phyloP scores from a whole-genome alignment of 1,284 basidiomycete species.

The Singerocomus inundabilis region DNA sequence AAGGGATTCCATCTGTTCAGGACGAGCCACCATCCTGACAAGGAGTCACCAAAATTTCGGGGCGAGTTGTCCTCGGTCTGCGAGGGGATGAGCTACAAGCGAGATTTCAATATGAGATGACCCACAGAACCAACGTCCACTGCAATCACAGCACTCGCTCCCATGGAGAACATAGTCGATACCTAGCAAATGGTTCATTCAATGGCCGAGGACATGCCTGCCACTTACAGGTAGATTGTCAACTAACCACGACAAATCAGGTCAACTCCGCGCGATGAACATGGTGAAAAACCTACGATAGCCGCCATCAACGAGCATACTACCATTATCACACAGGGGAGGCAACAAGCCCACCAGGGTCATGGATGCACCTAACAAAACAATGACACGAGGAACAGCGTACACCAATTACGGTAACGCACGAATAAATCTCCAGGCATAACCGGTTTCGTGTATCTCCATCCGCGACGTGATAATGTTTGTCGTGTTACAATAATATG shows the following conservation, averaged over 20 bases:
- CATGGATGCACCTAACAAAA: slow-evolving; percentile 84
- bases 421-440: slow-evolving; percentile 90
- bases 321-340: slow-evolving; percentile 92
- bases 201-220: not conserved
- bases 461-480: slow-evolving; percentile 96
- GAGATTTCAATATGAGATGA: slow-evolving; percentile 10
- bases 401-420: slow-evolving; percentile 26
- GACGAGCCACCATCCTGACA: slow-evolving; percentile 97
- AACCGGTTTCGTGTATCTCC: slow-evolving; percentile 97
- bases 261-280: not conserved
- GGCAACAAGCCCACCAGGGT: slow-evolving; percentile 94
- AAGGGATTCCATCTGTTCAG: slow-evolving; percentile 94
- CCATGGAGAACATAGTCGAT: slow-evolving; percentile 89
- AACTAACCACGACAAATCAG: slow-evolving; percentile 44
- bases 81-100: not conserved
- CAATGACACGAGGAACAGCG: not conserved
- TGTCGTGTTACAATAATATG: slow-evolving; percentile 98
- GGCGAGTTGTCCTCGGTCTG: slow-evolving; percentile 94
- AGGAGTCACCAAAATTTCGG: slow-evolving; percentile 89
- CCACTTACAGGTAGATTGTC: slow-evolving; percentile 82
- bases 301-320: slow-evolving; percentile 92
- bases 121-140: slow-evolving; percentile 90
- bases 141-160: slow-evolving; percentile 91
- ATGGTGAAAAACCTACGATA: slow-evolving; percentile 61
- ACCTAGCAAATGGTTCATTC: slow-evolving; percentile 49